Percentiles rank a stretch among this genome's conserved stretches.
Evolutionary conservation across 225 moss, liverwort and hornwort genomes (phyloP).

Genomic region (Ulota crispa): DNA sequence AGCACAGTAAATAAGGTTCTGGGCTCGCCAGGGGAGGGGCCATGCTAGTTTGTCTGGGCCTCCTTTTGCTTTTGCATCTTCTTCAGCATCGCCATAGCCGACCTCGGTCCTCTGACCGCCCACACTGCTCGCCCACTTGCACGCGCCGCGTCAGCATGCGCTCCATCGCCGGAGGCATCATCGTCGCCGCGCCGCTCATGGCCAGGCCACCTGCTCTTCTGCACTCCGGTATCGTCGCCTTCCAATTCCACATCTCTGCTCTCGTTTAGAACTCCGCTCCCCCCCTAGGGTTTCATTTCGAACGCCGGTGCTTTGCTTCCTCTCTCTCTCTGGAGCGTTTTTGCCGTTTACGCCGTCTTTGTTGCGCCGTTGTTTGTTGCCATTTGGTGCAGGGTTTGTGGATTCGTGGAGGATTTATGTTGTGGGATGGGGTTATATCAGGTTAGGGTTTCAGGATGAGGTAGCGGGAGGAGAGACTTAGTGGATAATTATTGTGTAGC

Average conservation of each 20-base stretch:
- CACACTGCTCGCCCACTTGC: background rate
- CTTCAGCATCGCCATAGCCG: slow-evolving; percentile 14
- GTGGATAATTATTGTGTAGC: background rate
- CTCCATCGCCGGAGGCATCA: background rate
- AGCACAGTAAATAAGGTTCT: background rate
- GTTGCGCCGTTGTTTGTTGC: background rate
- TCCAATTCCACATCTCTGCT: background rate
- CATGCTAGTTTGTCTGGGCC: background rate
- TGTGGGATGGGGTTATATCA: background rate
- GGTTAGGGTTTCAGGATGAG: slow-evolving; percentile 12
- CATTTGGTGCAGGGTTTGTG: background rate
- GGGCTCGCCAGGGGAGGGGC: background rate
- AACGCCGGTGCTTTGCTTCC: background rate
- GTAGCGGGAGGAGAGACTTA: background rate
- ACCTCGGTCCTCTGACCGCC: background rate
- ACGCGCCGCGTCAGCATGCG: slow-evolving; percentile 7
- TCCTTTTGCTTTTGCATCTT: background rate
- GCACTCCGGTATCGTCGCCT: background rate
- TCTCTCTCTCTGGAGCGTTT: no score
- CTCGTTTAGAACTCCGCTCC: no score
- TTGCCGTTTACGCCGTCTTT: background rate
- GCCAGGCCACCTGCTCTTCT: background rate
- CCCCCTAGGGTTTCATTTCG: slow-evolving; percentile 3
- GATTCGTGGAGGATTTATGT: background rate
- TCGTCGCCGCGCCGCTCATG: background rate